Percentiles rank a stretch among this genome's conserved stretches.
phyloP scores from a whole-genome alignment of 192 early-diverging fungal genomes.

The Paraglomus brasilianum region DNA sequence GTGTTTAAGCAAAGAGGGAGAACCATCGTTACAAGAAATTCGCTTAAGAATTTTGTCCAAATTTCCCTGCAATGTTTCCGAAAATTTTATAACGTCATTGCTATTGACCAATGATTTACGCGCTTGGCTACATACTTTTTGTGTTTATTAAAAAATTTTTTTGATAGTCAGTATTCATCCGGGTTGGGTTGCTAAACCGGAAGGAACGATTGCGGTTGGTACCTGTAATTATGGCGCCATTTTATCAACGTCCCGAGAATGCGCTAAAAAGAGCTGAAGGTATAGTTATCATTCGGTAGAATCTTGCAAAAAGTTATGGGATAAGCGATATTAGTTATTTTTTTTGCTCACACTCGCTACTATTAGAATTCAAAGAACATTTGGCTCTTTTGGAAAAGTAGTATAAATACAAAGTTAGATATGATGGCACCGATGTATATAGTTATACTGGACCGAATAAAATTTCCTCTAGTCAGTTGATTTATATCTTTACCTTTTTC shows the following conservation, averaged over 20 bases:
- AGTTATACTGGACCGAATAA: too few relatives aligned
- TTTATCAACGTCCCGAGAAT: conserved; percentile 75
- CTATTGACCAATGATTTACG: too few relatives aligned
- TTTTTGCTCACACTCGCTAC: background rate
- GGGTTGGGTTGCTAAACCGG: background rate
- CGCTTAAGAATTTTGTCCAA: conserved; percentile 7
- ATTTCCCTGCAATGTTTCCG: background rate
- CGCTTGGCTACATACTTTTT: too few relatives aligned
- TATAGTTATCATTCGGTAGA: conserved; percentile 35
- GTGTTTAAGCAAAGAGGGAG: background rate
- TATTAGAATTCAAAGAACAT: conserved; percentile 27
- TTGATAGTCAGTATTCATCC: background rate
- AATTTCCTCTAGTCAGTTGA: background rate
- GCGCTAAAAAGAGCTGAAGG: conserved; percentile 88
- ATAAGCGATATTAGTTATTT: background rate
- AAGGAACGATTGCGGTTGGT: background rate
- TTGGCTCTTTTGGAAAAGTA: too few relatives aligned
- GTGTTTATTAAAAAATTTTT: conserved; percentile 22
- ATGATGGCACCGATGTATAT: too few relatives aligned
- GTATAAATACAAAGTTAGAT: too few relatives aligned
- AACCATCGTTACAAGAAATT: background rate
- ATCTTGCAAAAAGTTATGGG: conserved; percentile 27
- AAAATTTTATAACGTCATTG: too few relatives aligned
- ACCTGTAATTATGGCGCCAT: conserved; percentile 47
- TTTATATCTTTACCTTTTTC: conserved; percentile 6